Evolutionary conservation across 352 stramenopile species (phyloP), one percentile per base, ranked within the genome.

Genomic region (Globisporangium spinosum): DNA sequence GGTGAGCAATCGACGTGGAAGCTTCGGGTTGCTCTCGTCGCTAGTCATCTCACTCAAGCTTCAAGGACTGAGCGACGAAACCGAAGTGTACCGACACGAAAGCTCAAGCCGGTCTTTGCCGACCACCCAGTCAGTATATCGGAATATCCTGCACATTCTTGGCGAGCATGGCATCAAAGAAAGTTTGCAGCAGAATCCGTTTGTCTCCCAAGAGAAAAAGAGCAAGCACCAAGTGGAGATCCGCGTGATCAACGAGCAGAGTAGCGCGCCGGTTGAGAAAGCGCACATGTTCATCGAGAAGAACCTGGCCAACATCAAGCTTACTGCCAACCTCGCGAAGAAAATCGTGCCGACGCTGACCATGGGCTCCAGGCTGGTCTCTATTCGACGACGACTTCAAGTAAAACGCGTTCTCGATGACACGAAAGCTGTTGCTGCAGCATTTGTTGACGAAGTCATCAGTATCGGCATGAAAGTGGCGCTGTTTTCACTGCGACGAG

Each of bases 221-320:
- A 29, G 70, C 32, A 89, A 89, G 58, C 71, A 81, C 1, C 62
- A 75, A 2, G 79, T 91, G 3, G 74, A 78, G 1, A 82, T 89
- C 58, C 70, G 75, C 4, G 74, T 90, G 17, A 71, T 89, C 2
- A 80, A 80, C 34, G 81, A 88, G n/a, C 71, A 86, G 8, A 78
- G 77, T 0, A 90, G 84, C 45, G 58, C 32, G 10, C 73, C 81
- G 0, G 64, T 91, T 7, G 66, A 77, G 23, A 75, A 71, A 22
- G 81, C 81, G 7, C 80, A 87, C 57, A 71, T 91, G 8, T 89
- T 91, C 43, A 70, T 91, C 32, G 81, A 90, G 43, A 80, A 78
- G 35, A 86, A 80, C 27, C 25, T 87, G 10, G 70, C 83, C 57
- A 78, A 80, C 43, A 67, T 75, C 22, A 71, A 70, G 2, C 49